Evolutionary conservation across 2,329 filamentous ascomycete genomes (phyloP), one percentile per base, ranked within the genome.

Genomic region (Kalaharituber pfeilii): DNA sequence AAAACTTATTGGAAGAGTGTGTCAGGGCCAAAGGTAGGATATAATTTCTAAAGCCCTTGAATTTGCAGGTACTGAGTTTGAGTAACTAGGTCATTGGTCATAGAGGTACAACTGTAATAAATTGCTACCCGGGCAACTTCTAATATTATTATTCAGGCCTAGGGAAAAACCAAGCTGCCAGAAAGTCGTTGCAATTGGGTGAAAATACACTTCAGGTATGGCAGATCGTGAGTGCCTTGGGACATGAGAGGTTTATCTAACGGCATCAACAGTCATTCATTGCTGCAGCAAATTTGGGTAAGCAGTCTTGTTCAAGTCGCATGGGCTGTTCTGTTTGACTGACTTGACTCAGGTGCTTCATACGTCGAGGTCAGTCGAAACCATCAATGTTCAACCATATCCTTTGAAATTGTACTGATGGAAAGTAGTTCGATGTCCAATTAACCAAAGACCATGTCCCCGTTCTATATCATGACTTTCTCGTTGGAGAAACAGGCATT

Each of bases 361-460:
- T 82, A 82, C 62, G 78, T 82, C 30, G 79, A 82, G 62, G 78
- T 79, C 57, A 65, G 67, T 60, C 24, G 50, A 13, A 18, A 13
- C 24, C 15, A n/a, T n/a, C n/a, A 5, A 49, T 49, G 3, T 8
- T 49, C 44, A 7, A n/a, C n/a, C n/a, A n/a, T n/a, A n/a, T n/a
- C n/a, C n/a, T n/a, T n/a, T n/a, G n/a, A n/a, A n/a, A n/a, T n/a
- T n/a, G n/a, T n/a, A n/a, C n/a, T n/a, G n/a, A n/a, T n/a, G n/a
- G n/a, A n/a, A n/a, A n/a, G 4, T 26, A 50, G 47, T 47, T 47
- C 64, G 91, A 98, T 66, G 91, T 98, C 0, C 91, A 98, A 67
- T 73, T 98, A 36, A 98, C 91, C n/a, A 98, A 98, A 66, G 91
- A 98, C 66, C 87, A 93, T 64, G 87, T 98, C 1, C 91, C 91